Percentiles rank a stretch among this genome's conserved stretches.
These are phyloP conservation scores for Trichothecium sympodiale DNA, from an alignment of 2,329 filamentous ascomycete species.

Conservation along the genomic window DNA sequence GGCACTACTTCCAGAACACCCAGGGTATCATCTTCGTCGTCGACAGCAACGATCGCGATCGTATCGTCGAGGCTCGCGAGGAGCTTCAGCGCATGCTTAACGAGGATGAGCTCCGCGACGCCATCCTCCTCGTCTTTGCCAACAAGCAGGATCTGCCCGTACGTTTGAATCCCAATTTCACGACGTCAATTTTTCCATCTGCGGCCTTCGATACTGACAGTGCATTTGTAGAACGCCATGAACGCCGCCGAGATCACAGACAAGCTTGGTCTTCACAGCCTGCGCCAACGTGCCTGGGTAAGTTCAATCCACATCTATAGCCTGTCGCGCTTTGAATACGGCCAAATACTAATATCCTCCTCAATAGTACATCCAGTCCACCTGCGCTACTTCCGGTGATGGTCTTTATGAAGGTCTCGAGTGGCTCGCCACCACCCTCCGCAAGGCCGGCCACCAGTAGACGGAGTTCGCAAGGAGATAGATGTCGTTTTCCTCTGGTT, in stretches of 20 bases:
- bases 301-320: conserved; percentile 25
- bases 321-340: background rate
- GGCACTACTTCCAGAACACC: conserved; percentile 99
- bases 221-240: conserved; percentile 74
- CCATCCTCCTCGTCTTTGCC: conserved; percentile 92
- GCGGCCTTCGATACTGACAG: too few relatives aligned
- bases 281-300: conserved; percentile 99
- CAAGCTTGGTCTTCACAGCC: conserved; percentile 97
- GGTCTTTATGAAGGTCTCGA: conserved; percentile 99
- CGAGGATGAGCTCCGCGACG: conserved; percentile 96
- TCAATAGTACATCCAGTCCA: conserved; percentile 92
- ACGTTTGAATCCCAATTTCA: too few relatives aligned
- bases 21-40: conserved; percentile 99
- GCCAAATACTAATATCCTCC: conserved; percentile 11
- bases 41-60: conserved; percentile 96
- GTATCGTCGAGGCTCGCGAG: conserved; percentile 92
- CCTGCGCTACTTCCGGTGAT: conserved; percentile 96
- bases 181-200: too few relatives aligned
- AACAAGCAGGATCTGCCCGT: conserved; percentile 99
- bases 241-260: conserved; percentile 99
- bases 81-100: conserved; percentile 98
- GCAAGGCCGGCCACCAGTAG: conserved; percentile 61
- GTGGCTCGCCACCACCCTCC: conserved; percentile 76
- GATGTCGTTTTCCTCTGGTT: conserved; percentile 5
- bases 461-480: conserved; percentile 14